A percentile compares a stretch with the other conserved stretches of the same genome.
These are phyloP conservation scores for Globisporangium middletonii DNA, from an alignment of 352 stramenopile species.

Conservation along the genomic window DNA sequence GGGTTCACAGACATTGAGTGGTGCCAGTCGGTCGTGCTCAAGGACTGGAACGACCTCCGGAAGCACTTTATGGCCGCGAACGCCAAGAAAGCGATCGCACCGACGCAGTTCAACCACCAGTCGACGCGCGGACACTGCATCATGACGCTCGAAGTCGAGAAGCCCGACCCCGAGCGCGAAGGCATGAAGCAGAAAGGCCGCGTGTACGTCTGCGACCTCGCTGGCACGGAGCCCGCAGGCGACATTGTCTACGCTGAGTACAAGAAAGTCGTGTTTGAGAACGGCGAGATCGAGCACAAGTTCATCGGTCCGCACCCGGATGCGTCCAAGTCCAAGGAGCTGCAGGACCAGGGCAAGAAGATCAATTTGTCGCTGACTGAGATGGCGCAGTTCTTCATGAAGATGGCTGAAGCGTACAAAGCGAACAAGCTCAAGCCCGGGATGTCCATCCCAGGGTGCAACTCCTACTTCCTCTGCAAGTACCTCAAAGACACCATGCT, in stretches of 20 bases:
- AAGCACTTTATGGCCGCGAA: constrained; percentile 90
- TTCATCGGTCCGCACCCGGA: constrained; percentile 87
- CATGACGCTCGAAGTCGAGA: constrained; percentile 94
- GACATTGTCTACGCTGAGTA: constrained; percentile 94
- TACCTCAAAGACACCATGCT: constrained; percentile 96
- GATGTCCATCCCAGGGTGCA: constrained; percentile 90
- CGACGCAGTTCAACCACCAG: constrained; percentile 94
- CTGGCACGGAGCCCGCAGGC: constrained; percentile 89
- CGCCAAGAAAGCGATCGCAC: constrained; percentile 89
- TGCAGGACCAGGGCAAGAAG: constrained; percentile 95
- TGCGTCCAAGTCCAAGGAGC: constrained; percentile 89
- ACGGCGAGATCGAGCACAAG: constrained; percentile 92
- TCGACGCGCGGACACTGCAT: constrained; percentile 93
- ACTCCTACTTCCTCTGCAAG: constrained; percentile 95
- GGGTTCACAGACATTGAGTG: constrained; percentile 95
- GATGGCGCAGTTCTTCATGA: constrained; percentile 97
- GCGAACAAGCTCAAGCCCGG: constrained; percentile 94
- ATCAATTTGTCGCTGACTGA: constrained; percentile 94
- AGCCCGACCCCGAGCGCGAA: constrained; percentile 86
- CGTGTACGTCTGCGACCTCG: constrained; percentile 93
- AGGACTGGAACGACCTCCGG: constrained; percentile 92
- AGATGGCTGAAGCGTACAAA: constrained; percentile 93
- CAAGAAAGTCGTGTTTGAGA: constrained; percentile 89
- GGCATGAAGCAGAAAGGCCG: constrained; percentile 87
- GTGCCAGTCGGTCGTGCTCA: constrained; percentile 89